Conservation (phyloP, 495 filamentous ascomycete genomes). For the Neurospora sp. region DNA sequence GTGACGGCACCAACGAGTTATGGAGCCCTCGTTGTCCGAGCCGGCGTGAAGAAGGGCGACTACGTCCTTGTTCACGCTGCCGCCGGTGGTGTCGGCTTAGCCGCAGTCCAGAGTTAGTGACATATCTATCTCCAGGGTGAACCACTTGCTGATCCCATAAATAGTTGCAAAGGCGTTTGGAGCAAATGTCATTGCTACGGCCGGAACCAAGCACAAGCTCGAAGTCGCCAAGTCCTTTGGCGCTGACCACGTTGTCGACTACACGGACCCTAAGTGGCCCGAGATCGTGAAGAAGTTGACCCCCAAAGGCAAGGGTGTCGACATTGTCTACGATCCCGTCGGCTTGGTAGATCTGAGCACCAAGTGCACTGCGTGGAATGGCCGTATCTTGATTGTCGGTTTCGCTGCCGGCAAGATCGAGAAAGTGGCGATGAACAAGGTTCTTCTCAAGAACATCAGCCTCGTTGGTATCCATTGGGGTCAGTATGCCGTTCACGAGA, state of each 20-base stretch:
- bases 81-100: conserved; percentile 83
- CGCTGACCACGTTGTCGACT: conserved; percentile 76
- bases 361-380: conserved; percentile 89
- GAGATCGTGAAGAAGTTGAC: conserved; percentile 66
- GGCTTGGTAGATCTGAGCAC: conserved; percentile 74
- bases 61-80: conserved; percentile 88
- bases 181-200: conserved; percentile 83
- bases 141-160: background rate
- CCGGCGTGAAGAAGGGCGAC: conserved; percentile 66
- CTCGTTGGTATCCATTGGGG: conserved; percentile 91
- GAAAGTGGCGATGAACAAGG: conserved; percentile 84
- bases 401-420: conserved; percentile 87
- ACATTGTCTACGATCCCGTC: conserved; percentile 87
- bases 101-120: conserved; percentile 63
- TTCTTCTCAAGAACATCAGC: conserved; percentile 87
- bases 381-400: conserved; percentile 74
- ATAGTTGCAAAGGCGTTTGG: conserved; percentile 77
- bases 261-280: conserved; percentile 61
- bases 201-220: conserved; percentile 66
- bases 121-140: background rate
- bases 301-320: conserved; percentile 62
- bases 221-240: conserved; percentile 69
- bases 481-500: conserved; percentile 64
- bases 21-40: conserved; percentile 69
- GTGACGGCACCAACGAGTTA: conserved; percentile 89